These are phyloP conservation scores for Solanum hybrid DNA, from an alignment of 305 asterid species.

Conservation along the genomic window DNA sequence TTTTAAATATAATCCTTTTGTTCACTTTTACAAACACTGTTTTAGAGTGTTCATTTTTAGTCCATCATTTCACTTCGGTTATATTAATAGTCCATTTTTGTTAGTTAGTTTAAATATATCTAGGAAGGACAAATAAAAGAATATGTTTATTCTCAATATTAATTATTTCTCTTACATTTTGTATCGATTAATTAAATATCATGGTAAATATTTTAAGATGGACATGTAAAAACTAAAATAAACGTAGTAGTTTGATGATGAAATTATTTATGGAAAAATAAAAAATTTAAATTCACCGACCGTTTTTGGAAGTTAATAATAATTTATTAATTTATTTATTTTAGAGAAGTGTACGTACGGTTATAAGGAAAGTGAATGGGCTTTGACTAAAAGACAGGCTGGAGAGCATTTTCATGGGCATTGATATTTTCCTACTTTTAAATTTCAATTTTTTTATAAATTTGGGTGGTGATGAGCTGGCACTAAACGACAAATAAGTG, in stretches of 20 bases:
- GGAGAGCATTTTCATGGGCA: too few relatives aligned
- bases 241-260: not conserved
- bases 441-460: too few relatives aligned
- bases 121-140: not conserved
- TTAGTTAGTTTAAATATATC: not conserved
- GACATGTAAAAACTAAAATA: not conserved
- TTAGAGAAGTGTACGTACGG: not conserved
- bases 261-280: not conserved
- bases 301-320: constrained; percentile 70
- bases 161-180: not conserved
- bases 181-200: not conserved
- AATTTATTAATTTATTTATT: constrained; percentile 7
- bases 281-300: constrained; percentile 49
- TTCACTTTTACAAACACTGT: not conserved
- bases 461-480: too few relatives aligned
- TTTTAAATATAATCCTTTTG: not conserved
- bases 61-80: not conserved
- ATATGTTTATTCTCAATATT: not conserved
- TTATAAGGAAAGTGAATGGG: too few relatives aligned
- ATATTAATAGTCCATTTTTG: not conserved
- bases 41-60: not conserved
- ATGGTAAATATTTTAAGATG: not conserved
- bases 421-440: too few relatives aligned
- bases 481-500: too few relatives aligned
- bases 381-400: too few relatives aligned